These are phyloP conservation scores for Psilocybe cyanescens DNA, from an alignment of 768 basidiomycete species.

Conservation along the genomic window DNA sequence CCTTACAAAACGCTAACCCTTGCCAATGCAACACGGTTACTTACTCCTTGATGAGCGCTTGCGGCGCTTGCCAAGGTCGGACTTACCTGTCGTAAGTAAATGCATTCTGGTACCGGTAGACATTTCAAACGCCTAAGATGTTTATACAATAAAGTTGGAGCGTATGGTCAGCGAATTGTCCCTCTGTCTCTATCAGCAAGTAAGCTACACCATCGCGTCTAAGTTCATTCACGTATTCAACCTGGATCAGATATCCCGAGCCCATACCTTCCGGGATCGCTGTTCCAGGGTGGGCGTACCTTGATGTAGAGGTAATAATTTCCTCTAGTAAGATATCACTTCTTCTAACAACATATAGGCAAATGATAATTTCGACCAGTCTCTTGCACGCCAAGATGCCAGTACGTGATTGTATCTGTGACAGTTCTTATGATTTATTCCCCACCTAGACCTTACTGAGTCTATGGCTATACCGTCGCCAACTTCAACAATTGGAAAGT, in stretches of 20 bases:
- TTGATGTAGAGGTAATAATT: slow-evolving; percentile 47
- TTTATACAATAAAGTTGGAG: slow-evolving; percentile 45
- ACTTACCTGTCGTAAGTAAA: slow-evolving; percentile 31
- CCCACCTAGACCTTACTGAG: slow-evolving; percentile 41
- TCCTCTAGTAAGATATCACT: not conserved
- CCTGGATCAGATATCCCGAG: slow-evolving; percentile 43
- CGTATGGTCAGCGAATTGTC: slow-evolving; percentile 52
- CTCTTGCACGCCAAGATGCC: slow-evolving; percentile 37
- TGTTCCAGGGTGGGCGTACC: slow-evolving; percentile 68
- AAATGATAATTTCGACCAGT: slow-evolving; percentile 41
- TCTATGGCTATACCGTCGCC: slow-evolving; percentile 40
- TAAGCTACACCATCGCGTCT: slow-evolving; percentile 16
- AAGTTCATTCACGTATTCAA: not conserved
- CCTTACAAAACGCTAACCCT: slow-evolving; percentile 35
- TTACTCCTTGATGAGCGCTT: slow-evolving; percentile 60
- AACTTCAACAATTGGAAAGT: not conserved
- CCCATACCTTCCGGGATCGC: slow-evolving; percentile 50
- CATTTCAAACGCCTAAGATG: not conserved
- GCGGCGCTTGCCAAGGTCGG: slow-evolving; percentile 57
- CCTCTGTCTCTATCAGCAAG: slow-evolving; percentile 33
- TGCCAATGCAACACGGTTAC: slow-evolving; percentile 63
- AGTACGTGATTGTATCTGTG: slow-evolving; percentile 28
- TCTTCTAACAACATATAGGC: slow-evolving; percentile 23
- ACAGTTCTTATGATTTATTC: not conserved
- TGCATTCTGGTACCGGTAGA: not conserved